Percentiles rank a stretch among this genome's conserved stretches.
Evolutionary conservation across 305 asterid species (phyloP).

Genomic region (Andrographis paniculata): DNA sequence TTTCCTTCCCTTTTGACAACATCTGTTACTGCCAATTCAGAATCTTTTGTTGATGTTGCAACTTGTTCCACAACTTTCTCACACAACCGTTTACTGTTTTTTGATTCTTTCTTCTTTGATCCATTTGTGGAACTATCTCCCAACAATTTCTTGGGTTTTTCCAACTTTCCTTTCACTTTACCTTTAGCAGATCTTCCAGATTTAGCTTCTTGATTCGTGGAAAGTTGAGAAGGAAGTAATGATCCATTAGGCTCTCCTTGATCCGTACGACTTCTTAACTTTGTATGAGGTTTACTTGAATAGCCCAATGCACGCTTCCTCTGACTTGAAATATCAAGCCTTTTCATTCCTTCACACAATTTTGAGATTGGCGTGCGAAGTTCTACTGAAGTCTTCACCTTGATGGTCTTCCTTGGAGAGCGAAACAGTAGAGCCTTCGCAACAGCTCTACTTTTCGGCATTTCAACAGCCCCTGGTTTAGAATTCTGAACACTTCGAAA

Average conservation of each 20-base stretch:
- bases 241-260: constrained; percentile 22
- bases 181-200: constrained; percentile 26
- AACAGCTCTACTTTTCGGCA: constrained; percentile 32
- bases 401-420: constrained; percentile 54
- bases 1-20: constrained; percentile 18
- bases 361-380: constrained; percentile 49
- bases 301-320: constrained; percentile 35
- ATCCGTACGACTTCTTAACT: constrained; percentile 25
- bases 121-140: constrained; percentile 13
- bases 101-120: constrained; percentile 12
- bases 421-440: constrained; percentile 60
- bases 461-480: constrained; percentile 34
- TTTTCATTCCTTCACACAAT: constrained; percentile 56
- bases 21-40: constrained; percentile 18
- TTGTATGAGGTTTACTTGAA: constrained; percentile 34
- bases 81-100: constrained; percentile 1
- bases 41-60: not conserved
- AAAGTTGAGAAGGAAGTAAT: constrained; percentile 15
- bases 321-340: constrained; percentile 62
- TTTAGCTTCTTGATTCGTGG: constrained; percentile 22
- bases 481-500: constrained; percentile 69
- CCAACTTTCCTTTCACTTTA: constrained; percentile 29
- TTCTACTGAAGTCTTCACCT: constrained; percentile 52
- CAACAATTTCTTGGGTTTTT: constrained; percentile 20
- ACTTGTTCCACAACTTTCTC: constrained; percentile 5